A percentile compares a stretch with the other conserved stretches of the same genome.
These are phyloP conservation scores for Ceratocystis variospora DNA, from an alignment of 2,329 filamentous ascomycete species.

Conservation along the genomic window DNA sequence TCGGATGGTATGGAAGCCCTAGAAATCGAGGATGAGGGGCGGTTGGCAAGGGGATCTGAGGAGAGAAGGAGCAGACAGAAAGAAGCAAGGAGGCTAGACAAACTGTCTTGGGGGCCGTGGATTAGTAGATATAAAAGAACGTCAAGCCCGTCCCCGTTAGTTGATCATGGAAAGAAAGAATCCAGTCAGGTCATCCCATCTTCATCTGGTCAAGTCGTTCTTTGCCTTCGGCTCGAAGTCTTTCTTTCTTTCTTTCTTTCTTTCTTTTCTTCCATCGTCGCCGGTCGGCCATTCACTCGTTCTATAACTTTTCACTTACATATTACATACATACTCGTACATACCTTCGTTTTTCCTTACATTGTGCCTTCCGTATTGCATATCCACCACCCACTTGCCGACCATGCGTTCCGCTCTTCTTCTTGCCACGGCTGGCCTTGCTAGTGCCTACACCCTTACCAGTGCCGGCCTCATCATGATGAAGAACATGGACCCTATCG, in stretches of 20 bases:
- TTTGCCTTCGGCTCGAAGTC: neutral
- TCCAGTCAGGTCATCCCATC: neutral
- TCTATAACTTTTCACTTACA: neutral
- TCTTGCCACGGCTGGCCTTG: neutral
- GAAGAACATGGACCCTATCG: constrained; percentile 27
- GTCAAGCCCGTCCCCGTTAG: neutral
- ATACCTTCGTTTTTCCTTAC: neutral
- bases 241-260: neutral
- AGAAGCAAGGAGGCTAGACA: neutral
- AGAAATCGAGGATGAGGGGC: no score
- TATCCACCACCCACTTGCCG: neutral
- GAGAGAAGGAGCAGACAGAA: neutral
- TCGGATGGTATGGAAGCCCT: neutral
- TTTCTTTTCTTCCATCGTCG: neutral
- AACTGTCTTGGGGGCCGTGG: neutral
- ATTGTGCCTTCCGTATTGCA: neutral
- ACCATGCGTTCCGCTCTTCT: neutral
- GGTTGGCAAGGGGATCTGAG: no score
- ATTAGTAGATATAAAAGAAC: neutral
- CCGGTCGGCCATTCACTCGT: neutral
- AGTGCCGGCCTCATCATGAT: constrained; percentile 24
- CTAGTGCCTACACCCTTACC: constrained; percentile 22
- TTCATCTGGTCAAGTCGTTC: neutral
- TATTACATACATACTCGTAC: neutral
- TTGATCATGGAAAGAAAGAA: neutral